Conservation (phyloP, 805 yeast genomes). For the Saccharomycopsis oosterbeekiorum region DNA sequence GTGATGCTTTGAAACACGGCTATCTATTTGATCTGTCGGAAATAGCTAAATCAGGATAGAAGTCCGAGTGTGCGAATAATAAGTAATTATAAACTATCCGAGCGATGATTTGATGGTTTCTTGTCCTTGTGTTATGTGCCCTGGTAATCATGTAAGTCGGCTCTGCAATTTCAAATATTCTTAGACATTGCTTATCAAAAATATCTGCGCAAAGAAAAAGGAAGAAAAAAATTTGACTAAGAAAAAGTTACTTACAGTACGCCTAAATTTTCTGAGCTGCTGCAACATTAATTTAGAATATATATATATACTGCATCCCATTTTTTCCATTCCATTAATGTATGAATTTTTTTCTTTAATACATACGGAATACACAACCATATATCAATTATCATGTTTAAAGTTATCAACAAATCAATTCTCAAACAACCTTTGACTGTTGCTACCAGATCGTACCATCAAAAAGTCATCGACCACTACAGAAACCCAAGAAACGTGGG, state of each 20-base stretch:
- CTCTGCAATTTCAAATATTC: neutral
- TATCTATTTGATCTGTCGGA: no score
- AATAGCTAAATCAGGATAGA: no score
- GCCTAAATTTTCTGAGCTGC: no score
- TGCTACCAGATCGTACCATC: conserved; percentile 48
- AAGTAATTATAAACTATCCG: neutral
- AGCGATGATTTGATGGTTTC: neutral
- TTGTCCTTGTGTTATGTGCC: neutral
- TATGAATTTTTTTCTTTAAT: no score
- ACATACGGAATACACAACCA: no score
- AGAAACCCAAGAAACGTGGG: conserved; percentile 97
- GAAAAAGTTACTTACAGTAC: no score
- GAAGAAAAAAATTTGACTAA: neutral
- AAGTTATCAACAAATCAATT: neutral
- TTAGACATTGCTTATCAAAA: neutral
- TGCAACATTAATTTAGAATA: no score
- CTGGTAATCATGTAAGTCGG: neutral
- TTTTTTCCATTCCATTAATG: no score
- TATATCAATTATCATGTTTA: neutral
- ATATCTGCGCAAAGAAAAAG: neutral
- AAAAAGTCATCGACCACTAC: conserved; percentile 92
- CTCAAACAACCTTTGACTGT: neutral
- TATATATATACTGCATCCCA: no score
- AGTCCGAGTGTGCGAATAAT: no score
- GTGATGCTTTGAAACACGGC: no score